Evolutionary conservation across 192 early-diverging fungal genomes (phyloP), one percentile per base, ranked within the genome.

Genomic region (Coemansia sp.): DNA sequence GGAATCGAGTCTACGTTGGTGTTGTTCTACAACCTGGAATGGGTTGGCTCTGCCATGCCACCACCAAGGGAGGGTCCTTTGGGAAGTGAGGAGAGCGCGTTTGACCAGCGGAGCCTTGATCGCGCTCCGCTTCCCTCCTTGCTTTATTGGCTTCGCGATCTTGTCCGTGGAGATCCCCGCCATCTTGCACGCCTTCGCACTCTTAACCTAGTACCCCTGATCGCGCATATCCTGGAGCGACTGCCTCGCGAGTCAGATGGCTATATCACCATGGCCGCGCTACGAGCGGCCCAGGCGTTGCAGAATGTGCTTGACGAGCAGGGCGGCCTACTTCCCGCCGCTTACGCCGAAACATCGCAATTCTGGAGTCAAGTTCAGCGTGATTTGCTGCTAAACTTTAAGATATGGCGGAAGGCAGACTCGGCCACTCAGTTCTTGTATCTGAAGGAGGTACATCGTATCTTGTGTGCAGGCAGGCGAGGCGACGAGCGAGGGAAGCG

Each of bases 361-460:
- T 61, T 80, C 16, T 80, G 79, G 79, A 66, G 64, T 27, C 79
- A 75, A 41, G 74, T 75, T 3, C 79, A 80, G 62, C 70, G 66
- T 1, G 70, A 66, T 22, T 62, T 80, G 29, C 38, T 80, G 18
- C 46, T 80, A 12, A 80, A 80, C 24, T 36, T 80, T 49, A 64
- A 65, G 6, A 75, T 80, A 10, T 80, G 78, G 78, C 68, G 78
- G 4, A 52, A 50, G 12, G 78, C 78, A 2, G 63, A 68, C 20
- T 63, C 49, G 15, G 64, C 34, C 20, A 69, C 63, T 6, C 78
- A 80, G 70, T 12, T 65, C 64, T 53, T 43, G 24, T 75, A 80
- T 38, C 67, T 80, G 47, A 68, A 61, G 33, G 66, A 72, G 38
- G 53, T 69, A 22, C 73, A 75, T 43, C 66, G 64, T 18, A 49